Base-by-base conservation (phyloP, 305 asterid genomes). In the Rubia peregrina region DNA sequence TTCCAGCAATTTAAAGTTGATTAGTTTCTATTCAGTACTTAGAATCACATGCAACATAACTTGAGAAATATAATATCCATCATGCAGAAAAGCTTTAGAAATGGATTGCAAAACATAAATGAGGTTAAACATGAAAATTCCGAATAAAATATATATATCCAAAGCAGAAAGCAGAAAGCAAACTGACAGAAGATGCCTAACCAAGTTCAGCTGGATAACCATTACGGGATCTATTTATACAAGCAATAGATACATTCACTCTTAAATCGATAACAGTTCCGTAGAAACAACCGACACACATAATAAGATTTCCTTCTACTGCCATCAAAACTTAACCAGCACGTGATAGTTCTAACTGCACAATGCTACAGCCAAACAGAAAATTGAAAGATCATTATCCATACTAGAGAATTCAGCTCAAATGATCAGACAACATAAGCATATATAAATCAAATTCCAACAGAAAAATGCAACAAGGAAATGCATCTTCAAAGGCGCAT, bases 31-130 rank as follows among this genome's bases (percentile, higher is more conserved):
- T 7, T 44, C 53, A 26, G 19, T 14, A 13, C 51, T 46, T 46
- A 46, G 2, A 49, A 22, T 67, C 71, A 26, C 13, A 8, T 46
- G 41, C 9, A 26, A 16, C 8, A 7, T 10, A 24, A 67, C 42
- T n/a, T 30, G 42, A 14, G 43, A 22, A 24, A 44, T 10, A 26
- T 16, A 44, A 57, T 46, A 19, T 44, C 19, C 12, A 44, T 2
- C 12, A 43, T 46, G 42, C 71, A 22, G 60, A 67, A 67, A 67
- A 68, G 61, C 61, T 30, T 9, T 67, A 30, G 13, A 6, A 4
- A 30, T 16, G n/a, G 19, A 44, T 61, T 8, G 8, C 41, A 66
- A 44, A 66, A 48, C 24, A 46, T 44, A 17, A 42, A 14, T 22
- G 9, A 22, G 0, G 56, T 43, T 66, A 22, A 66, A n/a, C 40